Evolutionary conservation across 2,329 filamentous ascomycete genomes (phyloP).

Genomic region (Phialocephala sp.): DNA sequence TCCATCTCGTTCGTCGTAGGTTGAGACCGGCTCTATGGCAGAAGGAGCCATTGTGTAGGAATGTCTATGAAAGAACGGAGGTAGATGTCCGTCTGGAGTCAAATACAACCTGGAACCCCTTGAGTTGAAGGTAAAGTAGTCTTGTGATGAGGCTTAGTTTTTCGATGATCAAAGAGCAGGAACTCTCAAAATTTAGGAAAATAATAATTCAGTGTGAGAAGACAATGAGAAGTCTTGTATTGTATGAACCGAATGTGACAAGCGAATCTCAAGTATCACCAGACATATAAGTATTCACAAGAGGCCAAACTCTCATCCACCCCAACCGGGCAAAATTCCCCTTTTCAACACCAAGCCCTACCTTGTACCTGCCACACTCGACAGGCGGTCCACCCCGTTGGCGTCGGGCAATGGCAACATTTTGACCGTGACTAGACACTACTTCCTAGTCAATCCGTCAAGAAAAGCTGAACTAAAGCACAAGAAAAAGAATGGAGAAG

Average conservation of each 20-base stretch:
- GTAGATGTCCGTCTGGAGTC: background rate
- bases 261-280: background rate
- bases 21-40: constrained; percentile 27
- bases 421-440: background rate
- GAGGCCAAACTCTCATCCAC: background rate
- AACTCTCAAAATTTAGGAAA: background rate
- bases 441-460: background rate
- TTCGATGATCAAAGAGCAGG: background rate
- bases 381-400: background rate
- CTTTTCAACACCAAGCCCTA: background rate
- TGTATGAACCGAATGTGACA: background rate
- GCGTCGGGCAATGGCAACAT: constrained; percentile 1
- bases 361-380: background rate
- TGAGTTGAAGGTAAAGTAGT: background rate
- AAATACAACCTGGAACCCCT: background rate
- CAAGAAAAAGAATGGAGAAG: background rate
- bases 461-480: background rate
- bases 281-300: constrained; percentile 1
- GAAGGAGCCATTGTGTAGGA: constrained; percentile 37
- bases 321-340: background rate
- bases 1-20: constrained; percentile 32
- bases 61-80: background rate
- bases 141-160: background rate
- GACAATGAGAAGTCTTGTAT: background rate
- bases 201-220: background rate